Conservation (phyloP, 768 basidiomycete genomes). For the Psilocybe cyanescens region DNA sequence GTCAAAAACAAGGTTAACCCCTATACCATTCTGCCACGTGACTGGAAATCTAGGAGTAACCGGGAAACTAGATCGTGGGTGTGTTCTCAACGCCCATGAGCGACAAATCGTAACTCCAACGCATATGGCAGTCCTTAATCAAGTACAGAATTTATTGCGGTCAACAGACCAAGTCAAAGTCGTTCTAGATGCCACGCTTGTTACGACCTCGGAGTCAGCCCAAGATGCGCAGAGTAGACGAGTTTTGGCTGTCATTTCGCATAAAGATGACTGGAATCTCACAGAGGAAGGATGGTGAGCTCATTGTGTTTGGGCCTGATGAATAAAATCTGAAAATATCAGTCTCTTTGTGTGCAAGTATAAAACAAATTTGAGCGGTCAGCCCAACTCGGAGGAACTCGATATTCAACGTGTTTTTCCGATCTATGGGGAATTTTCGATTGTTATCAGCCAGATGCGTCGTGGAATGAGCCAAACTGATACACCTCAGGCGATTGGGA, state of each 20-base stretch:
- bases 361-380: slow-evolving; percentile 28
- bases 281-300: slow-evolving; percentile 61
- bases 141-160: slow-evolving; percentile 28
- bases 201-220: slow-evolving; percentile 21
- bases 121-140: slow-evolving; percentile 23
- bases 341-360: slow-evolving; percentile 56
- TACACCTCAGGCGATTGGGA: background rate
- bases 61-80: background rate
- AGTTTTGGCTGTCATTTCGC: slow-evolving; percentile 55
- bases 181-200: slow-evolving; percentile 40
- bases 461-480: slow-evolving; percentile 39
- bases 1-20: no score
- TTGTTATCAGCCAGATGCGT: slow-evolving; percentile 60
- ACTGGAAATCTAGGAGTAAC: no score
- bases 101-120: slow-evolving; percentile 8
- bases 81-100: slow-evolving; percentile 13
- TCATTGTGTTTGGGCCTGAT: background rate
- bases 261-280: slow-evolving; percentile 42
- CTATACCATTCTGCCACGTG: background rate
- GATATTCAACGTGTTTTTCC: slow-evolving; percentile 58
- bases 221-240: slow-evolving; percentile 31
- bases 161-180: slow-evolving; percentile 49
- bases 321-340: slow-evolving; percentile 11
- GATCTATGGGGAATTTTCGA: slow-evolving; percentile 55
- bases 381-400: slow-evolving; percentile 31